Base-by-base conservation (phyloP, 2,329 filamentous ascomycete genomes). In the Capronia americana region DNA sequence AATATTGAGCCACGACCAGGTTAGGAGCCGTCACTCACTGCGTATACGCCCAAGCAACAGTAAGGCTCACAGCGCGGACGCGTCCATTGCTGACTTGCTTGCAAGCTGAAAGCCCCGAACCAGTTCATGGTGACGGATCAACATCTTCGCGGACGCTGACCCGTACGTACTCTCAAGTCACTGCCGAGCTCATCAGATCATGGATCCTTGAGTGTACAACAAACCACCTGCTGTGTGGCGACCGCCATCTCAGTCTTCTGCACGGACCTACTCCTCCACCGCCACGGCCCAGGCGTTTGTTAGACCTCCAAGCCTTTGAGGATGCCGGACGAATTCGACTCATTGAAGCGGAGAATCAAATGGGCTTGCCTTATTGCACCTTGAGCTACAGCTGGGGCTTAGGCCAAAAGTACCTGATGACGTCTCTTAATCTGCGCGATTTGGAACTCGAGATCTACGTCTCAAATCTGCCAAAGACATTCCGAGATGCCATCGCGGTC, bases 391-490 rank as follows among this genome's bases (percentile, higher is more conserved):
- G 50, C 20, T 54, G 50, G 50, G 50, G 50, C 14, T 4, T 11
- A 20, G 26, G 50, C 24, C 7, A 14, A 1, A 23, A 8, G 14
- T 54, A 54, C 17, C 20, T 24, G 11, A 8, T 54, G 50, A 54
- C 50, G 20, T 23, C 26, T 17, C 20, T 24, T 24, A 54, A 54
- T 54, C 17, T 54, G 24, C 14, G 24, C 50, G 50, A 54, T 14
- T 54, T 54, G 4, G 23, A 26, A 10, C 20, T 23, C 14, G 50
- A 54, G 17, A 54, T 54, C 26, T 24, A 24, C 24, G 8, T 54
- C 50, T 24, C 50, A 24, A 54, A 54, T 73, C 20, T 48, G 20
- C 44, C 44, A 48, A 48, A 48, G 44, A n/a, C 44, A 7, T 48
- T 48, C 10, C 44, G 44, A n/a, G 44, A 48, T 48, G 20, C 44